Conservation (phyloP, 2,329 filamentous ascomycete species). For the Ophiostoma sp. region DNA sequence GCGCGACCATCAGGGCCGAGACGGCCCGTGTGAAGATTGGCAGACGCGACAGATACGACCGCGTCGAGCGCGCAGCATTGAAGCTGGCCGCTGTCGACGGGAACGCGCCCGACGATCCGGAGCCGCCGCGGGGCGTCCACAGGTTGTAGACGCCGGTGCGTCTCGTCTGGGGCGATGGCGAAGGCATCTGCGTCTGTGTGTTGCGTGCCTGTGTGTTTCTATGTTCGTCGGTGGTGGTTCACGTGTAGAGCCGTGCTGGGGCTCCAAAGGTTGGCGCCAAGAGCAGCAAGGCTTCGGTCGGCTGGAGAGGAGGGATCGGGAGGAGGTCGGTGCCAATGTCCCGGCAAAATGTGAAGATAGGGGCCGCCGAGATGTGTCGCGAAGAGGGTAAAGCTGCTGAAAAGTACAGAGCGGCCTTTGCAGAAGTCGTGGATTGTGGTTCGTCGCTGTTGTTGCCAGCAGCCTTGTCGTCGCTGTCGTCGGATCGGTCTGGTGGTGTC, state of each 20-base stretch:
- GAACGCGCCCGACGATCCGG: background rate
- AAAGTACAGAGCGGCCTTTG: background rate
- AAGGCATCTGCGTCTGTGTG: constrained; percentile 17
- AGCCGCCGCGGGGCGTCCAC: constrained; percentile 21
- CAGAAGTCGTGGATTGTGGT: background rate
- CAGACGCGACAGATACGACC: constrained; percentile 77
- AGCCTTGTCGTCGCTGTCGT: background rate
- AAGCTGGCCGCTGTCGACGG: constrained; percentile 40
- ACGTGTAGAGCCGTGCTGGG: background rate
- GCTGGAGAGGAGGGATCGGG: too few species aligned
- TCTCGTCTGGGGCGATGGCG: constrained; percentile 23
- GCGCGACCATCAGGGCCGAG: constrained; percentile 57
- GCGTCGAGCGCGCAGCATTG: constrained; percentile 61
- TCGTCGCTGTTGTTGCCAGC: background rate
- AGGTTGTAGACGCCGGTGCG: constrained; percentile 19
- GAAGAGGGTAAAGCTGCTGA: background rate
- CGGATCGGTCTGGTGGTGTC: background rate
- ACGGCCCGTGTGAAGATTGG: constrained; percentile 78
- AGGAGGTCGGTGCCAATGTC: background rate
- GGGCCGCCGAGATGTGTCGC: background rate
- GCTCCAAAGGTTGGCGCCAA: background rate
- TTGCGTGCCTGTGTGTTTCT: background rate
- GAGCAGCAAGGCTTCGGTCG: too few species aligned
- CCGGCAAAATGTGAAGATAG: background rate
- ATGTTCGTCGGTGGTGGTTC: background rate